A percentile compares a stretch with the other conserved stretches of the same genome.
phyloP scores from a whole-genome alignment of 169 alveolate genomes.

The Plasmodium malariae region DNA sequence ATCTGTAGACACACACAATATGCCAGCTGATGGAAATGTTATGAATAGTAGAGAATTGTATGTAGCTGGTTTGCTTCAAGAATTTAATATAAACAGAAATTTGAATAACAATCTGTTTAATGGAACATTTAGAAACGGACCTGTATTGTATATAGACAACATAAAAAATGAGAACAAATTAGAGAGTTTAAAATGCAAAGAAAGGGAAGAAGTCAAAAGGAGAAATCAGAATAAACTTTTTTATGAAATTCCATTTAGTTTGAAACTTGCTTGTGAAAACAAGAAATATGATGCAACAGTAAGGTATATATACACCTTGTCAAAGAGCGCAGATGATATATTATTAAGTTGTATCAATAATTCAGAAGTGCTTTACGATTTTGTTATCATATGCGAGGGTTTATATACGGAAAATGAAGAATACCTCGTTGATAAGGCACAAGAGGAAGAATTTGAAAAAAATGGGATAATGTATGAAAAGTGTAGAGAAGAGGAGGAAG shows the following conservation, averaged over 20 bases:
- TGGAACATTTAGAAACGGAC: not conserved
- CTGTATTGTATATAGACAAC: not conserved
- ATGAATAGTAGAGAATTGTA: too few relatives aligned
- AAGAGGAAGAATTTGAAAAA: not conserved
- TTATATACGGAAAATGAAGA: not conserved
- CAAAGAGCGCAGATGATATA: constrained; percentile 67
- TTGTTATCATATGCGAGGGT: constrained; percentile 70
- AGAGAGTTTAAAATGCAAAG: constrained; percentile 1
- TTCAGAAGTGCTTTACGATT: constrained; percentile 26
- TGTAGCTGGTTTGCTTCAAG: too few relatives aligned
- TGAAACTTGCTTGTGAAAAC: constrained; percentile 1
- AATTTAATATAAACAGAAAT: too few relatives aligned
- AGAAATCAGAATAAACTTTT: not conserved
- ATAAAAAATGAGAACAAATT: not conserved
- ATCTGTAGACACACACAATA: not conserved
- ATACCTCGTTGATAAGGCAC: not conserved
- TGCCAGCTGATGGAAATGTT: constrained; percentile 1
- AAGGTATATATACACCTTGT: constrained; percentile 48
- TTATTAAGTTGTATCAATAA: constrained; percentile 1
- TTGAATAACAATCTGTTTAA: not conserved
- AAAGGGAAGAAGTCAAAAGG: not conserved
- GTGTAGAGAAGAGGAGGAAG: not conserved
- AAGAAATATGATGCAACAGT: constrained; percentile 39
- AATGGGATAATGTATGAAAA: not conserved
- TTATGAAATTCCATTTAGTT: constrained; percentile 17